A percentile compares a stretch with the other conserved stretches of the same genome.
These are phyloP conservation scores for Verticillium longisporum DNA, from an alignment of 2,329 filamentous ascomycete species.

Conservation along the genomic window DNA sequence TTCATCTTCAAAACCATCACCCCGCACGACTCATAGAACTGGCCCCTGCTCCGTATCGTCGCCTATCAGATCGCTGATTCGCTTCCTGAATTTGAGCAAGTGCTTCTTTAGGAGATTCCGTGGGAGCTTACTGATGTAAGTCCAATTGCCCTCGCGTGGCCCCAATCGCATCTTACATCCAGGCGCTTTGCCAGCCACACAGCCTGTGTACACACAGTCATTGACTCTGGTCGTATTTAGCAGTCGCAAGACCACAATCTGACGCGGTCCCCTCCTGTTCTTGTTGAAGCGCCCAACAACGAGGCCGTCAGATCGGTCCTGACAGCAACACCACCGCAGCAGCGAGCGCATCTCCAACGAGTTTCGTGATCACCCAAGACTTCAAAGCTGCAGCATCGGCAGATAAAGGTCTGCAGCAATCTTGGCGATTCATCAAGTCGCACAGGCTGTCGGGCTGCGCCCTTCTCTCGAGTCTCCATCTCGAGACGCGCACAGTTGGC, in stretches of 20 bases:
- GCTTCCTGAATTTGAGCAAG: neutral
- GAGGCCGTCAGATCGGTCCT: neutral
- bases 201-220: neutral
- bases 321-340: neutral
- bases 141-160: neutral
- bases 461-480: no score
- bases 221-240: neutral
- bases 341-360: neutral
- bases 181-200: neutral
- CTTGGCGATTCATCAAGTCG: neutral
- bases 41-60: neutral
- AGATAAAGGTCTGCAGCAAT: neutral
- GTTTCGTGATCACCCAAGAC: neutral
- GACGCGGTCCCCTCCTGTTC: neutral
- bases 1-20: neutral
- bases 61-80: neutral
- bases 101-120: neutral
- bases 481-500: no score
- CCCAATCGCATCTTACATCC: neutral
- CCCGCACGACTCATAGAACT: neutral
- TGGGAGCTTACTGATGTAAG: neutral
- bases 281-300: neutral
- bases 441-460: neutral
- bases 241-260: neutral
- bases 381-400: neutral